Conservation (phyloP, 192 early-diverging fungal species). For the Podila minutissima region DNA sequence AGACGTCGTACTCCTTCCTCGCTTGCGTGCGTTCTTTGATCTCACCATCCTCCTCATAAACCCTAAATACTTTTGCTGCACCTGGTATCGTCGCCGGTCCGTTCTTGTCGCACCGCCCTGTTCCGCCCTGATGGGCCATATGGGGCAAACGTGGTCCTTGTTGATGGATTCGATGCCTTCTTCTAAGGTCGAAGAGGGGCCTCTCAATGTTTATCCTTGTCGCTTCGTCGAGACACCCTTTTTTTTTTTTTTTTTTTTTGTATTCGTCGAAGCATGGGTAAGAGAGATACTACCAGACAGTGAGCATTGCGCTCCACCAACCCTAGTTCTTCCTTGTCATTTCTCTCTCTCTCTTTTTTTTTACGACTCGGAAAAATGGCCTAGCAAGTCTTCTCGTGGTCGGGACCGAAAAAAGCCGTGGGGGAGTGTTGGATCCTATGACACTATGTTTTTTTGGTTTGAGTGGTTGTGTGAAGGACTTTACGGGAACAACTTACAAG, state of each 20-base stretch:
- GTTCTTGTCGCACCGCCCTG: slow-evolving; percentile 1
- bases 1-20: too few species aligned
- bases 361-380: not conserved
- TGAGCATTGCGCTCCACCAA: slow-evolving; percentile 1
- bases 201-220: not conserved
- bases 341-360: not conserved
- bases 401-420: not conserved
- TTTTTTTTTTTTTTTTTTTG: not conserved
- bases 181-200: not conserved
- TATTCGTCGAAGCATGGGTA: not conserved
- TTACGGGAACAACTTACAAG: not conserved
- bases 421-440: not conserved
- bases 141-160: slow-evolving; percentile 2
- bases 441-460: not conserved
- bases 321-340: not conserved
- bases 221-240: not conserved
- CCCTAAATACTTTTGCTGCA: slow-evolving; percentile 4
- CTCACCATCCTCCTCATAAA: not conserved
- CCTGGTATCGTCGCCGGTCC: not conserved
- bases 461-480: not conserved
- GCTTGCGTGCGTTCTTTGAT: not conserved
- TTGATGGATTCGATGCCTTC: not conserved
- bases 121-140: not conserved
- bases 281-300: not conserved
- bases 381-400: not conserved